Conservation (phyloP, 768 basidiomycete genomes). For the Tubosaeta brunneosetosa region DNA sequence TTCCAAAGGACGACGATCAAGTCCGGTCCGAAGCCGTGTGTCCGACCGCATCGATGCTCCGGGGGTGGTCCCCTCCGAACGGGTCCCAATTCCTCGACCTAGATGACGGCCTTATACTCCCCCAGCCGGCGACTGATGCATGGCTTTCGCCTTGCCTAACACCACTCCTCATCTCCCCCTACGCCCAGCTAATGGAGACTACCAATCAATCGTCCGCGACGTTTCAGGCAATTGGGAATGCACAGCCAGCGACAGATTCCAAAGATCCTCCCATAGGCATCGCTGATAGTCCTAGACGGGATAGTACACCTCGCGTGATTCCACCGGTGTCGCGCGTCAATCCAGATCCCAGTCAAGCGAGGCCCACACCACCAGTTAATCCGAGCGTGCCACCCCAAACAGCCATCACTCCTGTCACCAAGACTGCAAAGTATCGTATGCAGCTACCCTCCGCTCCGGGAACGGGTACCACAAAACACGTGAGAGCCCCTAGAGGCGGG, state of each 20-base stretch:
- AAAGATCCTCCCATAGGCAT: background rate
- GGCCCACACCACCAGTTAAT: background rate
- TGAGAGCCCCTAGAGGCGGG: constrained; percentile 26
- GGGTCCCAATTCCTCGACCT: constrained; percentile 25
- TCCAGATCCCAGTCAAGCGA: constrained; percentile 3
- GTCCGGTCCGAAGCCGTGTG: background rate
- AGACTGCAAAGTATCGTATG: constrained; percentile 4
- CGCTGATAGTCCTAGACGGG: background rate
- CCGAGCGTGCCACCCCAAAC: background rate
- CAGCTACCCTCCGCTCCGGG: background rate
- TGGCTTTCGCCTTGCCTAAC: constrained; percentile 8
- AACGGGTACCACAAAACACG: background rate
- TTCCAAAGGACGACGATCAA: constrained; percentile 1
- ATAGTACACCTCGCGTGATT: background rate
- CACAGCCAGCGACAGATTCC: background rate
- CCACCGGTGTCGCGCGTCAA: background rate
- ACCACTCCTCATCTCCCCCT: background rate
- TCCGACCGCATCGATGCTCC: constrained; percentile 7
- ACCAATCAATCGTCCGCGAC: background rate
- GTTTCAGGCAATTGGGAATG: background rate
- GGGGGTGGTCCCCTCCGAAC: constrained; percentile 25
- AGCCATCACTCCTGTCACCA: background rate
- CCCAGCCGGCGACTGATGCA: constrained; percentile 1
- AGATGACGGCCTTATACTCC: constrained; percentile 12
- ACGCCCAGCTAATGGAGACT: background rate